Evolutionary conservation across 1,284 basidiomycete species (phyloP), one percentile per base, ranked within the genome.

Genomic region (Golubevia sp.): DNA sequence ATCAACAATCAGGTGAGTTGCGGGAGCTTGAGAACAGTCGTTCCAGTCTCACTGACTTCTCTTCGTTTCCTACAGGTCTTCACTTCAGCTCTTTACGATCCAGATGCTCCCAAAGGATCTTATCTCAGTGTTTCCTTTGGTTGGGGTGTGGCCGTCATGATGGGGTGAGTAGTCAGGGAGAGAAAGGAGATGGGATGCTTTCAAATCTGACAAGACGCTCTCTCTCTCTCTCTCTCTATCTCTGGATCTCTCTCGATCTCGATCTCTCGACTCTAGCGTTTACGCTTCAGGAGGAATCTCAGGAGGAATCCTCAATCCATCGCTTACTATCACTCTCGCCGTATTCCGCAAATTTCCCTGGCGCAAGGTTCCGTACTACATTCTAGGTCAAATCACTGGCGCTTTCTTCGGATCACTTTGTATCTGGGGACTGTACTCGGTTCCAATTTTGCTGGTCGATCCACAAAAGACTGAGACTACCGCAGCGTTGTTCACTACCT

Each of bases 401-500:
- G 21, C 50, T 4, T 52, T 26, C 50, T 23, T 26, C 5, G 25
- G 21, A 4, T 52, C 50, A 4, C 50, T 23, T 24, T 44, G 23
- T 20, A 49, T 20, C 30, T 61, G 49, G 25, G 51, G 55, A 23
- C 52, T 57, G 34, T 51, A 64, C 61, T 3, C 15, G 34, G 25
- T 51, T 13, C 62, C 66, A n/a, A 55, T 66, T 20, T 26, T 67
- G 8, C 20, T 76, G 51, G 70, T 73, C 24, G 75, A 77, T 44
- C 75, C 76, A 8, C 27, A 55, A 3, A 67, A 76, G 56, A 78
- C 76, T 38, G 67, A 76, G 49, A 63, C 6, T 7, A 52, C 50
- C 21, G 50, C 50, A 5, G 50, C 50, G 5, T 13, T 52, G 0
- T 52, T 52, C 13, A 23, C 50, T 5, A 52, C 50, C 13, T 52